Evolutionary conservation across 257 asterid species (phyloP), one percentile per base, ranked within the genome.

Genomic region (Handroanthus guayacan): DNA sequence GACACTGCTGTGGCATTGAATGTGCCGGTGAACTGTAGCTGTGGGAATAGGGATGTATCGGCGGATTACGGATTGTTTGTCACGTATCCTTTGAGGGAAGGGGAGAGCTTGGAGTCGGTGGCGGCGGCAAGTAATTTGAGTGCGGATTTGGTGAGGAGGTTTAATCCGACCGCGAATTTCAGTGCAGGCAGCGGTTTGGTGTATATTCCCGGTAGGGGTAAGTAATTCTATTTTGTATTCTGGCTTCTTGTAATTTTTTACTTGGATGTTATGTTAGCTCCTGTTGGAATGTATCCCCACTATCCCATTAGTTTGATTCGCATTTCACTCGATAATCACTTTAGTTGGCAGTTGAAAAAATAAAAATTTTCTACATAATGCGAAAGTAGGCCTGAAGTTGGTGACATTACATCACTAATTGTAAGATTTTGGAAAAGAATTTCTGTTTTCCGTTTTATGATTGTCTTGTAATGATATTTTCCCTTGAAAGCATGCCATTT

Each of bases 161-260:
- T 81, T 76, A 94, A 94, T 83, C 93, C 96, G 6, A 51, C 77
- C 2, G 87, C 80, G 20, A 75, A 84, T 84, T 85, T 84, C 69
- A 86, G 68, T 68, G 61, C 86, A 1, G 94, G 90, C 69, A 57
- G 58, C 14, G 89, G 92, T 6, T 47, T 92, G 77, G 78, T 92
- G 68, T 94, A 50, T 84, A 41, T 94, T 75, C 99, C 99, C 6
- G 96, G 85, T 16, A 92, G 63, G 90, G 97, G 99, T 90, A 43
- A 75, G 86, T 43, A 58, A 14, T 10, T 31, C n/a, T 76, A 34
- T 37, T 47, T 11, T 1, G 50, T 45, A 18, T 44, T 25, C 1
- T 54, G 31, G 31, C 1, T 25, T 25, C 1, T 25, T 25, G 0
- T 0, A 25, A 25, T 25, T 25, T 25, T 25, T 25, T 25, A 25